Evolutionary conservation across 108 stramenopile genomes (phyloP).

Genomic region (Schizochytrium sp.): DNA sequence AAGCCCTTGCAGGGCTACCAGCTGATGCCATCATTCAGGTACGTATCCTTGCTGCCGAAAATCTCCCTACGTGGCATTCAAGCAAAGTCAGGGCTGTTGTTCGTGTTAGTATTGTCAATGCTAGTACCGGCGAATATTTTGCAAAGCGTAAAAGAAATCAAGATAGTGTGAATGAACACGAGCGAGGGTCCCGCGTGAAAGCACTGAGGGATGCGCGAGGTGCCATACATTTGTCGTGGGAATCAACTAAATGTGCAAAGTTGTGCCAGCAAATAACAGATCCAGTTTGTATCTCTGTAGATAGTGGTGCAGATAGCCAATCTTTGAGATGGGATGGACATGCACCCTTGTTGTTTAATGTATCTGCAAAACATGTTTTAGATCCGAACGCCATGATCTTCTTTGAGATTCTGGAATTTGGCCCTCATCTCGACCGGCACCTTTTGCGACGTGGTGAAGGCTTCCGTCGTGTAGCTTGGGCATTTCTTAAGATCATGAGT

Average conservation of each 20-base stretch:
- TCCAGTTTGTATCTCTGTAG: constrained; percentile 7
- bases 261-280: constrained; percentile 2
- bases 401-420: constrained; percentile 57
- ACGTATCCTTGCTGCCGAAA: background rate
- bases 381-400: constrained; percentile 14
- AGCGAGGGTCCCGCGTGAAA: background rate
- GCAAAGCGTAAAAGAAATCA: background rate
- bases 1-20: background rate
- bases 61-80: constrained; percentile 13
- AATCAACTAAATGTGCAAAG: background rate
- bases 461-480: constrained; percentile 39
- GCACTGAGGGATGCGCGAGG: background rate
- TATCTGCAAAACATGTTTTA: background rate
- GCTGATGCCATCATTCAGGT: background rate
- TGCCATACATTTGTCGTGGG: background rate
- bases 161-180: background rate
- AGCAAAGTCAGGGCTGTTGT: background rate
- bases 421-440: constrained; percentile 13
- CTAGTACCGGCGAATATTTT: background rate
- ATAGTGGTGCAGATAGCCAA: constrained; percentile 4
- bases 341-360: constrained; percentile 25
- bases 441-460: constrained; percentile 27
- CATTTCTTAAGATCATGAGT: constrained; percentile 47
- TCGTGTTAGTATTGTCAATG: constrained; percentile 50
- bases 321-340: background rate